phyloP scores from a whole-genome alignment of 108 stramenopile genomes.

The Fistulifera pelliculosa region DNA sequence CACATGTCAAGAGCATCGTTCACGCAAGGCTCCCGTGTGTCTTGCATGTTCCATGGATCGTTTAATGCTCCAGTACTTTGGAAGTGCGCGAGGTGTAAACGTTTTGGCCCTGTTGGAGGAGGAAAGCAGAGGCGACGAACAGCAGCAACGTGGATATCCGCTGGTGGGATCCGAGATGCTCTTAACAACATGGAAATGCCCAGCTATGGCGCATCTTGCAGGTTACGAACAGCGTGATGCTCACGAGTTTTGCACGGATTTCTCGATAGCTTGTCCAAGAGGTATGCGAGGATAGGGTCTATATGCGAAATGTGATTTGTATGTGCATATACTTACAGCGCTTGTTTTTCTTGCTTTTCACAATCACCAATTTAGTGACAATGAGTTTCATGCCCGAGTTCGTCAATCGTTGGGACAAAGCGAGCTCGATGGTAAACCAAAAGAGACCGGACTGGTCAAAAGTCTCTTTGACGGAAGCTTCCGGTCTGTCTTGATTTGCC shows the following conservation, averaged over 20 bases:
- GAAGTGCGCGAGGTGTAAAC: conserved; percentile 48
- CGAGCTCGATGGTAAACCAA: neutral
- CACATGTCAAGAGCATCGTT: conserved; percentile 31
- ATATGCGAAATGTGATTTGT: conserved; percentile 12
- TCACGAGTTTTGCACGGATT: conserved; percentile 85
- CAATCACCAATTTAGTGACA: no score
- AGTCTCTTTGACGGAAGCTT: conserved; percentile 65
- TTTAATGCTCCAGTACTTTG: conserved; percentile 58
- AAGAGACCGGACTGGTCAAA: conserved; percentile 33
- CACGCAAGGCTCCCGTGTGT: conserved; percentile 3
- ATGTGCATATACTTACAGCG: no score
- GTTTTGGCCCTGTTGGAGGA: conserved; percentile 19
- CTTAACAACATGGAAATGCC: conserved; percentile 71
- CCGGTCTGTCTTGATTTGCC: conserved; percentile 61
- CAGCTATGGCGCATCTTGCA: conserved; percentile 56
- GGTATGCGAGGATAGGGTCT: conserved; percentile 12
- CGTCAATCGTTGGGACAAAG: neutral
- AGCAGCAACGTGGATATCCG: conserved; percentile 41
- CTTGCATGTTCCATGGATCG: conserved; percentile 38
- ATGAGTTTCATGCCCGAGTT: conserved; percentile 16
- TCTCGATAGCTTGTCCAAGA: conserved; percentile 53
- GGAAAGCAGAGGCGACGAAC: neutral
- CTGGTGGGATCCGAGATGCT: conserved; percentile 73
- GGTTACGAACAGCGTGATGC: conserved; percentile 87
- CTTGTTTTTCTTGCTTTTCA: no score